These are phyloP conservation scores for Wallacemonas rigidus DNA, from an alignment of 208 protist species.

Conservation along the genomic window DNA sequence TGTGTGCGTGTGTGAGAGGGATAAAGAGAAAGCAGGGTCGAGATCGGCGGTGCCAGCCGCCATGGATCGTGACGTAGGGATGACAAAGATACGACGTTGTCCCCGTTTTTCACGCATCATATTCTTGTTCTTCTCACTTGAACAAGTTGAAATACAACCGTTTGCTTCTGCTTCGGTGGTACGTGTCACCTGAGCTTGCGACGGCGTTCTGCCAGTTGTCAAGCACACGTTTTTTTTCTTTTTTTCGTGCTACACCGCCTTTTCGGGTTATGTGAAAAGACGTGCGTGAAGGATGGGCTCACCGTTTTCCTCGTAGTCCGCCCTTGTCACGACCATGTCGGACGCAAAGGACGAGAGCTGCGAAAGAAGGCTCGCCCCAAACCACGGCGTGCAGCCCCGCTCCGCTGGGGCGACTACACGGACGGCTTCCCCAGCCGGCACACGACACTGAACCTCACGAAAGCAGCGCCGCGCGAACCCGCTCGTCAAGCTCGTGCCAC, in stretches of 20 bases:
- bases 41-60: no score
- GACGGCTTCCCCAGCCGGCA: slow-evolving; percentile 81
- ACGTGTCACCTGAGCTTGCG: no score
- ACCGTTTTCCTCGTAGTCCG: slow-evolving; percentile 60
- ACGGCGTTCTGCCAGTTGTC: no score
- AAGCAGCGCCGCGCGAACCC: slow-evolving; percentile 94
- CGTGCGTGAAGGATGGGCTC: slow-evolving; percentile 47
- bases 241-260: slow-evolving; percentile 8
- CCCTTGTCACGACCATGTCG: slow-evolving; percentile 62
- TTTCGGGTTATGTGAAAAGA: slow-evolving; percentile 38
- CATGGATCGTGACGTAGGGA: no score
- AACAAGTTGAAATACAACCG: no score
- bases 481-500: slow-evolving; percentile 88
- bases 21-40: no score
- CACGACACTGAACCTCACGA: slow-evolving; percentile 79
- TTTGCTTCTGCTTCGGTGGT: no score
- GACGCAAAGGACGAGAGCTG: slow-evolving; percentile 93
- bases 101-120: no score
- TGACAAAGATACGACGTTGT: no score
- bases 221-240: slow-evolving; percentile 19
- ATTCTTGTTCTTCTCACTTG: no score
- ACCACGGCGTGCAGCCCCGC: slow-evolving; percentile 89
- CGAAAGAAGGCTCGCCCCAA: slow-evolving; percentile 95
- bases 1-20: no score
- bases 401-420: slow-evolving; percentile 93